These are phyloP conservation scores for Dictyostelium firmibasis DNA, from an alignment of 78 protist genomes.

Conservation along the genomic window DNA sequence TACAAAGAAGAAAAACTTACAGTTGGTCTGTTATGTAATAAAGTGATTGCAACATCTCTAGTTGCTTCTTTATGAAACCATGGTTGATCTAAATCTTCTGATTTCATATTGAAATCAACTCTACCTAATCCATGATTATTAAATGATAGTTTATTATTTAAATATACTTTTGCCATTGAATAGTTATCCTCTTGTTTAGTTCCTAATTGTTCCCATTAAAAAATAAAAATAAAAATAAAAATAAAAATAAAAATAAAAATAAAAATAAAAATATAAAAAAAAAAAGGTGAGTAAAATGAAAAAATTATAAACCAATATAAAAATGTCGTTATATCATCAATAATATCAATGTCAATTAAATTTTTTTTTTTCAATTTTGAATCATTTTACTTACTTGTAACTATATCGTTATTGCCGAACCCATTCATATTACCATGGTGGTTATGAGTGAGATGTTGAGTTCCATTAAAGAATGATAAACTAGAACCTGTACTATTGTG, in stretches of 20 bases:
- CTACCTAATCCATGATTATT: constrained; percentile 57
- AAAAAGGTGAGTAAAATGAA: too few relatives aligned
- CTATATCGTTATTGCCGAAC: neutral
- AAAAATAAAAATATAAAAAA: neutral
- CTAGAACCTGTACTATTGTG: neutral
- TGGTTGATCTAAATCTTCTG: constrained; percentile 65
- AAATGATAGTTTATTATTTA: constrained; percentile 28
- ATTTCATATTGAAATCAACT: constrained; percentile 70
- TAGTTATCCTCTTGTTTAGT: constrained; percentile 9
- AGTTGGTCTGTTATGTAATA: constrained; percentile 46
- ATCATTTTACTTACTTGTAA: neutral
- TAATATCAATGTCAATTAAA: too few relatives aligned
- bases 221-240: too few relatives aligned
- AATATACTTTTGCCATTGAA: constrained; percentile 61
- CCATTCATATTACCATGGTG: neutral
- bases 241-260: neutral
- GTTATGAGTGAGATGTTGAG: neutral
- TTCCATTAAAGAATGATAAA: neutral
- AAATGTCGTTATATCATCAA: too few relatives aligned
- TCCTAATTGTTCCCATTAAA: neutral
- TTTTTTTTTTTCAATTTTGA: too few relatives aligned
- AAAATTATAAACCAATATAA: too few relatives aligned
- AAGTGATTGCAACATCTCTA: constrained; percentile 58
- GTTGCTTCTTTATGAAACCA: constrained; percentile 81
- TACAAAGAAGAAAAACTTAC: too few relatives aligned